phyloP scores from a whole-genome alignment of 164 flowering plant species.

The Magnolia sinica region DNA sequence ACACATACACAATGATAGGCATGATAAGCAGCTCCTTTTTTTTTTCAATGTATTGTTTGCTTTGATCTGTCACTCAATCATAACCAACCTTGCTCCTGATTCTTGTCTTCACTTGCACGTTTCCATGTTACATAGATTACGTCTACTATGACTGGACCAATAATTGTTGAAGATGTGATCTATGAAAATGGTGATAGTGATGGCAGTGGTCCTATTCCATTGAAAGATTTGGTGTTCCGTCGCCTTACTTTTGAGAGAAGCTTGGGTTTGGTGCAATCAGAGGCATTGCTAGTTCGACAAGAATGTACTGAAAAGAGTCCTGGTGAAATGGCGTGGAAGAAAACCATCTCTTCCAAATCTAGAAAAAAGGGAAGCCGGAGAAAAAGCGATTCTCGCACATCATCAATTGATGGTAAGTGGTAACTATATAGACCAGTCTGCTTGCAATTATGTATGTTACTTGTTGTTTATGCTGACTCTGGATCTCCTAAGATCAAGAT shows the following conservation, averaged over 20 bases:
- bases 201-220: constrained; percentile 25
- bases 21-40: background rate
- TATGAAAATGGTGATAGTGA: constrained; percentile 57
- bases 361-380: constrained; percentile 46
- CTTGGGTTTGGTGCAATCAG: constrained; percentile 82
- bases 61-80: background rate
- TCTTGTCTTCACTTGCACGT: constrained; percentile 2
- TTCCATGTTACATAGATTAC: constrained; percentile 42
- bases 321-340: constrained; percentile 37
- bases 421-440: background rate
- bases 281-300: constrained; percentile 56
- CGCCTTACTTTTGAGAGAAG: constrained; percentile 80
- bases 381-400: constrained; percentile 20
- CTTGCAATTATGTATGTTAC: background rate
- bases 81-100: background rate
- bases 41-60: background rate
- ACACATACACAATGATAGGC: constrained; percentile 21
- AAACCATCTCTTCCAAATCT: constrained; percentile 47
- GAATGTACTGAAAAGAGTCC: constrained; percentile 17
- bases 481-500: background rate
- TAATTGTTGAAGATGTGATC: constrained; percentile 79
- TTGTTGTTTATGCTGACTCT: background rate
- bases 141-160: constrained; percentile 70
- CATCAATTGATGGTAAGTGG: constrained; percentile 16
- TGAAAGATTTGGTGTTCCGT: constrained; percentile 57